Conservation (phyloP, 495 filamentous ascomycete genomes). For the Aspergillus baeticus region DNA sequence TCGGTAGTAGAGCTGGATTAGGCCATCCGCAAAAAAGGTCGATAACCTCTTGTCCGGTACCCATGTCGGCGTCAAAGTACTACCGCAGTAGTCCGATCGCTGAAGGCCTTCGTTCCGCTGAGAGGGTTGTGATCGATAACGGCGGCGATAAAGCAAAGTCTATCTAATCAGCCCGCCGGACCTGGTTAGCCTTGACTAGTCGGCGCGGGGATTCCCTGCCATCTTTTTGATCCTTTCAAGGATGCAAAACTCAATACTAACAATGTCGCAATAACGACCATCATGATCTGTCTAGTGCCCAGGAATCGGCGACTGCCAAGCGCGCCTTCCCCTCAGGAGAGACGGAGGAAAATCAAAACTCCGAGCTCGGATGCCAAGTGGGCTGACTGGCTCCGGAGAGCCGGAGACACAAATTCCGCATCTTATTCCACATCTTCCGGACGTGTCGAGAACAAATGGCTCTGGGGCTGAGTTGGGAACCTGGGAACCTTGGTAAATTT, state of each 20-base stretch:
- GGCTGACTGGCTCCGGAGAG: background rate
- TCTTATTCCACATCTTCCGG: too few species aligned
- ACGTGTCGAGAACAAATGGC: background rate
- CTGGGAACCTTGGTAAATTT: background rate
- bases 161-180: background rate
- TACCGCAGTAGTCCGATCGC: background rate
- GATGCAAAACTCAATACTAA: too few species aligned
- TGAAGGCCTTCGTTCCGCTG: background rate
- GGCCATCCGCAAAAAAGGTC: constrained; percentile 75
- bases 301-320: too few species aligned
- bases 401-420: too few species aligned
- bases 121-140: too few species aligned
- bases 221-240: too few species aligned
- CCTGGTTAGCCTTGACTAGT: background rate
- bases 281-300: too few species aligned
- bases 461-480: background rate
- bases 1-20: constrained; percentile 67
- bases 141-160: background rate
- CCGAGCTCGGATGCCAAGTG: background rate
- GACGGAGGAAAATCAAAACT: background rate
- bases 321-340: background rate
- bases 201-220: background rate
- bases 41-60: constrained; percentile 36
- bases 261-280: too few species aligned
- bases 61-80: background rate